Evolutionary conservation across 164 flowering plant genomes (phyloP).

Genomic region (Vitis amurensis): DNA sequence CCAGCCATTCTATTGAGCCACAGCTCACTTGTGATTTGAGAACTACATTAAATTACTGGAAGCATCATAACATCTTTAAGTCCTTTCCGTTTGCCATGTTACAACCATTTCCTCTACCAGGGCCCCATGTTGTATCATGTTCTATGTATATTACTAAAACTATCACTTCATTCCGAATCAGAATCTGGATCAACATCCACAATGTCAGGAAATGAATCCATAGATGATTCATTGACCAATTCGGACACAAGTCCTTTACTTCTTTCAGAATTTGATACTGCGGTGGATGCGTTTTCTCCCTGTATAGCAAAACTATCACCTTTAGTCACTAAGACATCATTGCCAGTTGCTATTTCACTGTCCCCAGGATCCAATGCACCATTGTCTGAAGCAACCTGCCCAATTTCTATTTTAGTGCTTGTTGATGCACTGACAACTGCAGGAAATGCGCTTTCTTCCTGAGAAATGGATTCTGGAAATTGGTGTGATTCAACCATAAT

Average conservation of each 20-base stretch:
- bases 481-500: slow-evolving; percentile 25
- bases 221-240: slow-evolving; percentile 25
- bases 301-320: not conserved
- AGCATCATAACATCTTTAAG: too few species aligned
- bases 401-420: slow-evolving; percentile 1
- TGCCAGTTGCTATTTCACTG: slow-evolving; percentile 4
- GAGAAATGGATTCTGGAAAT: slow-evolving; percentile 9
- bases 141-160: not conserved
- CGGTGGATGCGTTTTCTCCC: not conserved
- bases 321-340: slow-evolving; percentile 2
- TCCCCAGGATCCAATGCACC: slow-evolving; percentile 1
- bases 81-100: too few species aligned
- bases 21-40: too few species aligned
- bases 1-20: too few species aligned
- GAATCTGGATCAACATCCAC: slow-evolving; percentile 70
- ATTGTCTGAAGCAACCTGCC: not conserved
- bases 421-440: not conserved
- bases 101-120: too few species aligned
- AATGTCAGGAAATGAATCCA: slow-evolving; percentile 61
- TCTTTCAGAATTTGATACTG: slow-evolving; percentile 6
- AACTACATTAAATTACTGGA: too few species aligned
- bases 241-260: slow-evolving; percentile 9
- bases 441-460: slow-evolving; percentile 5
- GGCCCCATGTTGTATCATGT: too few species aligned
- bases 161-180: slow-evolving; percentile 11